These are phyloP conservation scores for Emericellopsis cladophorae DNA, from an alignment of 2,329 filamentous ascomycete species.

Conservation along the genomic window DNA sequence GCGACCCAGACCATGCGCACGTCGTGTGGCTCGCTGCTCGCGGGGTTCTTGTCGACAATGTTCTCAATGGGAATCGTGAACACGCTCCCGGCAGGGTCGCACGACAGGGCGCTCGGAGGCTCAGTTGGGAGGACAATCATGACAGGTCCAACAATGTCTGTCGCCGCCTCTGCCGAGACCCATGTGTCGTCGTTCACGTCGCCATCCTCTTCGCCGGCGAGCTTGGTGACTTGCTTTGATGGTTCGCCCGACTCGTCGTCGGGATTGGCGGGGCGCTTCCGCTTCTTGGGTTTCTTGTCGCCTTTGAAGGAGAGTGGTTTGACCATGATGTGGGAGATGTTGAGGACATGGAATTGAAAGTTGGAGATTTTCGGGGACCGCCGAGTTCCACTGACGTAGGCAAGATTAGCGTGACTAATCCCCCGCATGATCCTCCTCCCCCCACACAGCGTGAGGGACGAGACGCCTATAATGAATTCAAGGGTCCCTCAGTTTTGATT, in stretches of 20 bases:
- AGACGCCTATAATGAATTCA: too few species aligned
- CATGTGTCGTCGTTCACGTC: slow-evolving; percentile 67
- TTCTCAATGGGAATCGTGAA: slow-evolving; percentile 78
- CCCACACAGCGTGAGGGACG: too few species aligned
- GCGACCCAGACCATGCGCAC: slow-evolving; percentile 93
- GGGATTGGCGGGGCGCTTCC: slow-evolving; percentile 56
- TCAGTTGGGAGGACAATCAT: slow-evolving; percentile 72
- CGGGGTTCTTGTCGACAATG: slow-evolving; percentile 67
- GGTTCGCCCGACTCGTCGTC: slow-evolving; percentile 19
- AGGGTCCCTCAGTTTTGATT: too few species aligned
- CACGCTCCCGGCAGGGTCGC: slow-evolving; percentile 76
- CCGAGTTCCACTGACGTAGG: slow-evolving; percentile 1
- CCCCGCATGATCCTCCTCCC: background rate
- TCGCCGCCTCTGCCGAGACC: slow-evolving; percentile 68
- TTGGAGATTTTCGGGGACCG: slow-evolving; percentile 2
- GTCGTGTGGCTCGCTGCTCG: slow-evolving; percentile 89
- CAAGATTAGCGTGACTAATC: background rate
- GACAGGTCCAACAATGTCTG: slow-evolving; percentile 70
- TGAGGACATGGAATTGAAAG: background rate
- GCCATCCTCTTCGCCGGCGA: slow-evolving; percentile 14
- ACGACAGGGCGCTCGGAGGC: slow-evolving; percentile 62
- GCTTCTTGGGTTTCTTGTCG: slow-evolving; percentile 89
- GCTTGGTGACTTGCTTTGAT: slow-evolving; percentile 1
- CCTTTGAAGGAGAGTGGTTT: slow-evolving; percentile 93
- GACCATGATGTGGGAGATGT: slow-evolving; percentile 45